phyloP scores from a whole-genome alignment of 164 flowering plant genomes.

The Houttuynia cordata region DNA sequence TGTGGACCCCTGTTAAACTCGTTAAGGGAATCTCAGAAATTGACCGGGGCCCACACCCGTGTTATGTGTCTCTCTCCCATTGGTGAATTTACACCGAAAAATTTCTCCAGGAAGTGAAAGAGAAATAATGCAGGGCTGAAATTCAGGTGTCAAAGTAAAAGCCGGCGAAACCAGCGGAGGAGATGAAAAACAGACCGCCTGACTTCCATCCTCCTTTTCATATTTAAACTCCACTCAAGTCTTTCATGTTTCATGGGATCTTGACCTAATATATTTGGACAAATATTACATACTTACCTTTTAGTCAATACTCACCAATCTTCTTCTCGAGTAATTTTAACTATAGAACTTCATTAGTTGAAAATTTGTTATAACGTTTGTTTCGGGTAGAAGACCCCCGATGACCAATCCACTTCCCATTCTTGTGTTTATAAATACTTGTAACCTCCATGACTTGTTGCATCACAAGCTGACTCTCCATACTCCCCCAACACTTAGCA shows the following conservation, averaged over 20 bases:
- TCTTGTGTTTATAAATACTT: neutral
- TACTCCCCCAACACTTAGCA: neutral
- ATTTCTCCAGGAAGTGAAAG: no score
- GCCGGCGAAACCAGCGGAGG: neutral
- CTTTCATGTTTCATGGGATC: neutral
- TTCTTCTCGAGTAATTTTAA: neutral
- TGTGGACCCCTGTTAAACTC: no score
- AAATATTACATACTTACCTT: neutral
- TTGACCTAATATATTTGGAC: neutral
- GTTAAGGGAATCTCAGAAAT: no score
- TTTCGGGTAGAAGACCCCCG: neutral
- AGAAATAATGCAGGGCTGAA: no score
- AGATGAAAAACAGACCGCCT: neutral
- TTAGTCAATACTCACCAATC: neutral
- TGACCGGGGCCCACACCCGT: no score
- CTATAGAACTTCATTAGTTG: neutral
- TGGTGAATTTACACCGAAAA: no score
- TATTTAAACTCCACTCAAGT: neutral
- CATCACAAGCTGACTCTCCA: neutral
- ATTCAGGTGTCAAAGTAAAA: neutral
- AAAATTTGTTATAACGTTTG: neutral
- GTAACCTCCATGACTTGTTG: neutral
- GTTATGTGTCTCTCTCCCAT: no score
- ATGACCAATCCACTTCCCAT: neutral
- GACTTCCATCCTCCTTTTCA: neutral